These are phyloP conservation scores for Xerocomus spinulosus DNA, from an alignment of 768 basidiomycete species.

Conservation along the genomic window DNA sequence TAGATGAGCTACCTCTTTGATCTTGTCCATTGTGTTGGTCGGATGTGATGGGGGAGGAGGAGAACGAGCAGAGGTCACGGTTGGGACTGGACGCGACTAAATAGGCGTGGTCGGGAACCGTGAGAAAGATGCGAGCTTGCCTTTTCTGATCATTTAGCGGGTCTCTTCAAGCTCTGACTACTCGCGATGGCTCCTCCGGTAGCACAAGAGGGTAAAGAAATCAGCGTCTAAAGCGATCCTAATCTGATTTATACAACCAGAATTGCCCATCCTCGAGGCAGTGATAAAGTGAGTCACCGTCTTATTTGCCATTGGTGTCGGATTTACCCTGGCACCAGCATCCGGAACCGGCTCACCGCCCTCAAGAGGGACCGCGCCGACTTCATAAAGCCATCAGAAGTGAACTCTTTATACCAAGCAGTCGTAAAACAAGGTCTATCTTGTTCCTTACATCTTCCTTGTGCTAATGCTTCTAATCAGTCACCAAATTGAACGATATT, in stretches of 20 bases:
- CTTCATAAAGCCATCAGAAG: conserved; percentile 91
- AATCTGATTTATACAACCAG: conserved; percentile 49
- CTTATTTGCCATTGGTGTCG: conserved; percentile 13
- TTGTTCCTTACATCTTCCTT: conserved; percentile 11
- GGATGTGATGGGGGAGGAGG: conserved; percentile 3
- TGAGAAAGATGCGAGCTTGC: conserved; percentile 32
- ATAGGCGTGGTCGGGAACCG: conserved; percentile 28
- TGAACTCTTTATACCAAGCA: conserved; percentile 86
- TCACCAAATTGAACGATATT: conserved; percentile 88
- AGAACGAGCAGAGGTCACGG: conserved; percentile 6
- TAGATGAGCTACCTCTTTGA: conserved; percentile 37
- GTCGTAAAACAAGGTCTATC: conserved; percentile 85
- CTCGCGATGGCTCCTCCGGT: conserved; percentile 66
- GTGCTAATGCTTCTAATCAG: conserved; percentile 34
- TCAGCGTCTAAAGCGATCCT: too few relatives aligned
- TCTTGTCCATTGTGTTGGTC: conserved; percentile 41
- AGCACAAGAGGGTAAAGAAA: conserved; percentile 69
- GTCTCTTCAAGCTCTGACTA: not conserved
- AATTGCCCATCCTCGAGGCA: conserved; percentile 90
- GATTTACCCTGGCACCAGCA: conserved; percentile 46
- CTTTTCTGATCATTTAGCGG: conserved; percentile 32
- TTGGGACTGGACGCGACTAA: conserved; percentile 22
- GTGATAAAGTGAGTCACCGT: conserved; percentile 70
- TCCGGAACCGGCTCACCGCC: conserved; percentile 90
- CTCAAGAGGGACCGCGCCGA: conserved; percentile 91